Evolutionary conservation across 2,329 filamentous ascomycete genomes (phyloP), one percentile per base, ranked within the genome.

Genomic region (Talaromyces islandicus): DNA sequence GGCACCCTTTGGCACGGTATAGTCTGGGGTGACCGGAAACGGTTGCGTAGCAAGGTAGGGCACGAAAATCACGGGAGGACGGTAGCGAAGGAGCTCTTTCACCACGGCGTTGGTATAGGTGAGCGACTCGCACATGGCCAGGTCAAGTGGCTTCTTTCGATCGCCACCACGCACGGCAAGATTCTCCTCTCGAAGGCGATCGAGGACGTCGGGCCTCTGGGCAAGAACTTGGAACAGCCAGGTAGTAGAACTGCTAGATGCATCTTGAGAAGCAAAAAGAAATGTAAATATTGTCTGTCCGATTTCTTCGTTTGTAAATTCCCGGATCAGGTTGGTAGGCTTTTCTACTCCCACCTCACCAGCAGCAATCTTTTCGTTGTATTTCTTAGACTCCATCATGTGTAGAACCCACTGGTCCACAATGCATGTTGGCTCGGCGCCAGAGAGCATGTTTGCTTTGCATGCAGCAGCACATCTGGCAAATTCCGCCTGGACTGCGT

Each of bases 191-290:
- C 93, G 90, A 58, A 99, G 85, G 68, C 90, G 91, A 70, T 92
- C 89, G 58, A 97, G 83, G 58, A 94, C 82, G 62, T 97, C 93
- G n/a, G 93, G 93, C 64, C 91, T 88, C 78, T 97, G 91, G 52
- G 94, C 92, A 80, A 91, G 87, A 70, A 91, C 85, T 79, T 97
- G 93, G 83, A 97, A 96, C 64, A 97, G 79, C 91, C 93, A 97
- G 57, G 92, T 97, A 69, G 85, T 86, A 62, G 94, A 92, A 70
- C 91, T 95, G 78, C 89, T 93, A 63, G 94, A 96, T 66, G 94
- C 93, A 75, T 99, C 93, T 78, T 97, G 94, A 5, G 92, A 97
- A 62, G 93, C 93, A 77, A 97, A 97, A 63, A 97, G 83, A 81
- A 97, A 96, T 54, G 93, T 96, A 79, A 97, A 96, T 70, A 97